phyloP scores from a whole-genome alignment of 2,329 filamentous ascomycete species.

The Magnaporthiopsis poae region DNA sequence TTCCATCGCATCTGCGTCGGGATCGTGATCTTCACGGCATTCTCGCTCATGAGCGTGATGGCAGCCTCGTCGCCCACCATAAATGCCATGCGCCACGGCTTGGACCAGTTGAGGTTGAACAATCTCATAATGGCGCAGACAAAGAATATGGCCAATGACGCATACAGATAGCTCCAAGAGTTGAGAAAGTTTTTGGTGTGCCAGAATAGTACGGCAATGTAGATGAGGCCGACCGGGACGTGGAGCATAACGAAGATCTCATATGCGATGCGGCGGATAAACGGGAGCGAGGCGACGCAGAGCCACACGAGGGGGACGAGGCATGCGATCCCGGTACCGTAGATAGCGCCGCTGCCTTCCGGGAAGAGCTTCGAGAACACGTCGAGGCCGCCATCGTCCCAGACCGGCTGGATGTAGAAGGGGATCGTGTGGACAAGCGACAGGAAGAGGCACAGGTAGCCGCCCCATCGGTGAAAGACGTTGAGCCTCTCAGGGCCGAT shows the following conservation, averaged over 20 bases:
- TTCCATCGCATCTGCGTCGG: conserved; percentile 88
- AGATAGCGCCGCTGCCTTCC: conserved; percentile 57
- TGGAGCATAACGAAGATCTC: conserved; percentile 78
- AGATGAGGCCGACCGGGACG: conserved; percentile 69
- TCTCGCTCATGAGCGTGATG: conserved; percentile 79
- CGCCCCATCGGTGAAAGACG: conserved; percentile 85
- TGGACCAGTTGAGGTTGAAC: conserved; percentile 83
- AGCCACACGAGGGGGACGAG: conserved; percentile 74
- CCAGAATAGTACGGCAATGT: conserved; percentile 84
- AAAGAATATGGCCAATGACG: conserved; percentile 69
- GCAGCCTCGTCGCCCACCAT: conserved; percentile 85
- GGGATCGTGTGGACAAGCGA: conserved; percentile 77
- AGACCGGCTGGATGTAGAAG: conserved; percentile 81
- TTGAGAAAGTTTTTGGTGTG: conserved; percentile 86
- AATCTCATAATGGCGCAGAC: conserved; percentile 64
- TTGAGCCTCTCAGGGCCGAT: conserved; percentile 88
- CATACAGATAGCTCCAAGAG: conserved; percentile 81
- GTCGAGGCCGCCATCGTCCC: conserved; percentile 64
- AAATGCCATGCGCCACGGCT: conserved; percentile 69
- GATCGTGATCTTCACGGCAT: conserved; percentile 90
- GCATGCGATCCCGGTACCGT: conserved; percentile 76
- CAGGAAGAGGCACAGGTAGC: conserved; percentile 74
- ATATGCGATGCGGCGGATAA: conserved; percentile 68
- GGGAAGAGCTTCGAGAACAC: conserved; percentile 64
- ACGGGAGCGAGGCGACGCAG: conserved; percentile 72